A percentile compares a stretch with the other conserved stretches of the same genome.
phyloP scores from a whole-genome alignment of 257 asterid species.

The Nicotiana knightiana region DNA sequence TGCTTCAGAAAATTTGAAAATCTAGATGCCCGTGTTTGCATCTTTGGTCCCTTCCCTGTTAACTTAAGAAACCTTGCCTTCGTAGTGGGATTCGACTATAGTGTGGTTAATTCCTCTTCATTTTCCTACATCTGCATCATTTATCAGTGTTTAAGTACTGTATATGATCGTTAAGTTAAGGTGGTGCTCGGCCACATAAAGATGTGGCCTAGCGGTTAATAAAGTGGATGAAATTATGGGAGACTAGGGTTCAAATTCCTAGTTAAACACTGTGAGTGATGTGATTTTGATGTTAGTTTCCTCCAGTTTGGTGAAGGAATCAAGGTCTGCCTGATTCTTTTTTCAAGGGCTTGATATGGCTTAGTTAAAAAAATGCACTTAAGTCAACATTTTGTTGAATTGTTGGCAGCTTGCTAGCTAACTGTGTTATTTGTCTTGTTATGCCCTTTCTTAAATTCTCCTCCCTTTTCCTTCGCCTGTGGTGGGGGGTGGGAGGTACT shows the following conservation, averaged over 20 bases:
- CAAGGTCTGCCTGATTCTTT: background rate
- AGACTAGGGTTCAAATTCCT: no score
- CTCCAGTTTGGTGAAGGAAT: background rate
- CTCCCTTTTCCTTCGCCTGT: background rate
- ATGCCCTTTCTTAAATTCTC: background rate
- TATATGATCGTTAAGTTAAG: background rate
- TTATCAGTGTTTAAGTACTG: background rate
- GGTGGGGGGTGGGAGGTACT: background rate
- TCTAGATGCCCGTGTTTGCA: background rate
- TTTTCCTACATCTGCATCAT: background rate
- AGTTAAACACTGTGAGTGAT: background rate
- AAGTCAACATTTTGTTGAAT: constrained; percentile 7
- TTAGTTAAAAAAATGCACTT: background rate
- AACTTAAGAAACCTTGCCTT: background rate
- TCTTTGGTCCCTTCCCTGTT: background rate
- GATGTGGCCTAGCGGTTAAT: no score
- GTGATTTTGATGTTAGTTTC: constrained; percentile 4
- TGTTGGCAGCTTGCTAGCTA: background rate
- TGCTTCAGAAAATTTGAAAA: background rate
- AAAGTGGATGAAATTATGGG: no score
- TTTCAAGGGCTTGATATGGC: background rate
- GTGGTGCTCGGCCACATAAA: background rate
- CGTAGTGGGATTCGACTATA: background rate
- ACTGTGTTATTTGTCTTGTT: background rate
- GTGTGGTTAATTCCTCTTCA: background rate